A percentile compares a stretch with the other conserved stretches of the same genome.
phyloP scores from a whole-genome alignment of 371 early-diverging fungal genomes.

The Apophysomyces sp. region DNA sequence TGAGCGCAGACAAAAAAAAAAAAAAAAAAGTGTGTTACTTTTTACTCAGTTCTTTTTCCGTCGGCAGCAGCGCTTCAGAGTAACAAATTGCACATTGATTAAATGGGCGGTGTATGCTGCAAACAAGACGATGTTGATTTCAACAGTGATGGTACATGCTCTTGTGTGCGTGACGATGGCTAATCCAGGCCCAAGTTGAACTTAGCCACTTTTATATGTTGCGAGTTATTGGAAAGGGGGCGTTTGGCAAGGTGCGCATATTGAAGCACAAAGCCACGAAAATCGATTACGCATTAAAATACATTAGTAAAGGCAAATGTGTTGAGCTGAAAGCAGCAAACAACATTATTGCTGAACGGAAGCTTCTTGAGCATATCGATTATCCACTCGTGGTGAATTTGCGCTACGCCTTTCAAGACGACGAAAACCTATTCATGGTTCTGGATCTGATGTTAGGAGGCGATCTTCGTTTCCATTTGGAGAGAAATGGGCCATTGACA shows the following conservation, averaged over 20 bases:
- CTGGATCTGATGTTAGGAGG: conserved; percentile 81
- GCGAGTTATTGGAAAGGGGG: conserved; percentile 67
- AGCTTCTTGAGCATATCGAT: conserved; percentile 42
- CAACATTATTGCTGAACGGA: conserved; percentile 55
- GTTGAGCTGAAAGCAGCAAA: conserved; percentile 47
- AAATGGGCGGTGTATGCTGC: conserved; percentile 57
- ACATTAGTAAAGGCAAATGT: conserved; percentile 53
- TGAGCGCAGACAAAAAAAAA: background rate
- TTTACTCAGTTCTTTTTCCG: background rate
- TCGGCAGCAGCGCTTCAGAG: background rate
- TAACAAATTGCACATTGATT: background rate
- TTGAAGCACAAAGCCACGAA: conserved; percentile 76
- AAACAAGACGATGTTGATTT: conserved; percentile 53
- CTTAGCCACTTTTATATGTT: conserved; percentile 63
- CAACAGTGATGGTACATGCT: conserved; percentile 37
- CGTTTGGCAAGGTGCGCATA: conserved; percentile 77
- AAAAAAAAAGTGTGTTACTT: background rate
- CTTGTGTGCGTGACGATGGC: background rate
- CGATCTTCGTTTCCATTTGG: conserved; percentile 79
- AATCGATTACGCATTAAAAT: conserved; percentile 53
- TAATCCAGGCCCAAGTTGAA: conserved; percentile 33
- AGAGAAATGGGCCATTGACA: conserved; percentile 50
- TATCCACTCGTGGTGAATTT: conserved; percentile 59
- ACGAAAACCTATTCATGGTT: conserved; percentile 74
- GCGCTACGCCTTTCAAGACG: conserved; percentile 78